Evolutionary conservation across 1,139 yeast genomes (phyloP).

Genomic region (Sugiyamaella sp.): DNA sequence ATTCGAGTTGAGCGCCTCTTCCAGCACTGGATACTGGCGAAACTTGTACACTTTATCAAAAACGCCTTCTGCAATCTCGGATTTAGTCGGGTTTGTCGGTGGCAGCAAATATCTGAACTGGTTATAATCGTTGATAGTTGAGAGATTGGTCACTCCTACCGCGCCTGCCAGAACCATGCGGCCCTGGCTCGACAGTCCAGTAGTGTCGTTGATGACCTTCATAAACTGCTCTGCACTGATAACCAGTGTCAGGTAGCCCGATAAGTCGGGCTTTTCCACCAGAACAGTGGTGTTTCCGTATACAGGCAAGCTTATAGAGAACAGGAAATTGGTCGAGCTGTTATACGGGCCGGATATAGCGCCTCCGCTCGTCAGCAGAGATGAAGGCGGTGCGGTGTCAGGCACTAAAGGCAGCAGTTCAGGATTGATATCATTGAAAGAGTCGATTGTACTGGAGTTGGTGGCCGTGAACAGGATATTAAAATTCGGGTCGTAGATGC

Average conservation of each 20-base stretch:
- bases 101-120: conserved; percentile 38
- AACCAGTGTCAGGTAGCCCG: conserved; percentile 73
- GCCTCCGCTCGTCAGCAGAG: conserved; percentile 31
- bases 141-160: conserved; percentile 27
- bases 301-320: conserved; percentile 70
- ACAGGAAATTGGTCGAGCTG: conserved; percentile 40
- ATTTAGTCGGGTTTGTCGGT: conserved; percentile 35
- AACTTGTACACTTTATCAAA: conserved; percentile 23
- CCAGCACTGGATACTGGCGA: conserved; percentile 43
- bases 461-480: conserved; percentile 45
- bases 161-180: conserved; percentile 44
- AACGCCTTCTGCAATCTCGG: conserved; percentile 2
- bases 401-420: conserved; percentile 56
- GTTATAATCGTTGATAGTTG: conserved; percentile 22
- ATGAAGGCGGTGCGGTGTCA: conserved; percentile 49
- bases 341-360: conserved; percentile 37
- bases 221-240: conserved; percentile 60
- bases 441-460: conserved; percentile 32
- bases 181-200: conserved; percentile 48
- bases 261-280: conserved; percentile 57
- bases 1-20: conserved; percentile 44
- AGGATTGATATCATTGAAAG: conserved; percentile 29
- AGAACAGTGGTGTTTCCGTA: conserved; percentile 73
- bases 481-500: conserved; percentile 62
- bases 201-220: conserved; percentile 53